A percentile compares a stretch with the other conserved stretches of the same genome.
These are phyloP conservation scores for Xylaria acuta DNA, from an alignment of 495 filamentous ascomycete genomes.

Conservation along the genomic window DNA sequence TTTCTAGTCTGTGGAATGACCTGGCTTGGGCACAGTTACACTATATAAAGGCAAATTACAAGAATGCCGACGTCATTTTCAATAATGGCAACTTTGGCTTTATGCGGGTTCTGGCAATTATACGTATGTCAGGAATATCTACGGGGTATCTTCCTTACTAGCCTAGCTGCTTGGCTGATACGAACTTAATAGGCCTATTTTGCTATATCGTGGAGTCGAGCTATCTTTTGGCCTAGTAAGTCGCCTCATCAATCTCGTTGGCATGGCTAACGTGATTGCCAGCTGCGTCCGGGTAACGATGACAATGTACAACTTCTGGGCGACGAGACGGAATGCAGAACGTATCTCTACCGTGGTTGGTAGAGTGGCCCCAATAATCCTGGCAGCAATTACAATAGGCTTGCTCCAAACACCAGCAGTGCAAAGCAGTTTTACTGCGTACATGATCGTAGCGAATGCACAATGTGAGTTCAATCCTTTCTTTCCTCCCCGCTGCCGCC, in stretches of 20 bases:
- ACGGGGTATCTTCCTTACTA: background rate
- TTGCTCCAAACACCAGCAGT: slow-evolving; percentile 25
- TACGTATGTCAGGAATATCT: slow-evolving; percentile 20
- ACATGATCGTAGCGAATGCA: slow-evolving; percentile 28
- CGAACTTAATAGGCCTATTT: slow-evolving; percentile 11
- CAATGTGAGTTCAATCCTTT: slow-evolving; percentile 28
- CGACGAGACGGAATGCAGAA: background rate
- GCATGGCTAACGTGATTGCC: background rate
- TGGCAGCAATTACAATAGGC: slow-evolving; percentile 21
- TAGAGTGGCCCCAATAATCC: background rate
- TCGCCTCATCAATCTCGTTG: background rate
- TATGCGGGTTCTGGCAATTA: slow-evolving; percentile 25
- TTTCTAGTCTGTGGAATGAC: slow-evolving; percentile 27
- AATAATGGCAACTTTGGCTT: slow-evolving; percentile 34
- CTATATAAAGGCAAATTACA: slow-evolving; percentile 30
- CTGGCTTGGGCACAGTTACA: slow-evolving; percentile 26
- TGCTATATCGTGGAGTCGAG: slow-evolving; percentile 27
- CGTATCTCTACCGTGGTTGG: slow-evolving; percentile 9
- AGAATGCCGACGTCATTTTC: slow-evolving; percentile 31
- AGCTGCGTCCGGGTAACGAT: slow-evolving; percentile 22
- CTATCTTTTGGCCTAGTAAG: slow-evolving; percentile 26
- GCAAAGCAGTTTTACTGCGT: slow-evolving; percentile 21
- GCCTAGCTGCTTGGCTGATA: background rate
- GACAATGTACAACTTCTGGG: slow-evolving; percentile 10
- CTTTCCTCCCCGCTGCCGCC: background rate